Conservation (phyloP, 2,329 filamentous ascomycete species). For the Trichoderma sp. region DNA sequence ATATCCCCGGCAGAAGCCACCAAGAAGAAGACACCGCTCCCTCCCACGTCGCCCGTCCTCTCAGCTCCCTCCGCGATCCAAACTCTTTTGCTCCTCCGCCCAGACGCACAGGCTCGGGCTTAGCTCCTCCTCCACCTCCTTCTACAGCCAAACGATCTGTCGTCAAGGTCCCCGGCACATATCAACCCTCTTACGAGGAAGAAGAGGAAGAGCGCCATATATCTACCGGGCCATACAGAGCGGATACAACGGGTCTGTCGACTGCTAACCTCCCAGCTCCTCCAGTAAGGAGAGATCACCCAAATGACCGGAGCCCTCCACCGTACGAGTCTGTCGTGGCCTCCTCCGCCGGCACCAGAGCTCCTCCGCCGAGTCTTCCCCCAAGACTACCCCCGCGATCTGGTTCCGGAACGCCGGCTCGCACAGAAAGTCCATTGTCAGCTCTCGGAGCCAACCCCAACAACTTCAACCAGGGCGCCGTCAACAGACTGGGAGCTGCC, state of each 20-base stretch:
- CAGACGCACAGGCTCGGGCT: constrained; percentile 55
- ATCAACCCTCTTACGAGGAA: constrained; percentile 31
- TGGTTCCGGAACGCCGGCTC: constrained; percentile 30
- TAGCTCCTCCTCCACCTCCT: constrained; percentile 35
- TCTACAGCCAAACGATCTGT: constrained; percentile 36
- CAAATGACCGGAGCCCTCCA: constrained; percentile 40
- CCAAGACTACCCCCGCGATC: constrained; percentile 63
- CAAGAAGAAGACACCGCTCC: constrained; percentile 38
- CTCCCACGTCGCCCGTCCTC: constrained; percentile 57
- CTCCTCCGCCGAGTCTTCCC: constrained; percentile 66
- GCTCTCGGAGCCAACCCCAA: constrained; percentile 39
- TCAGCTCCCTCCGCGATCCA: constrained; percentile 75
- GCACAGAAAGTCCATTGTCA: constrained; percentile 33
- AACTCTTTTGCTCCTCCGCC: constrained; percentile 80
- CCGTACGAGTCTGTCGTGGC: constrained; percentile 39
- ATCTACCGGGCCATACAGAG: constrained; percentile 61
- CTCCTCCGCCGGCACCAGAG: constrained; percentile 34
- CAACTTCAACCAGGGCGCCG: constrained; percentile 59
- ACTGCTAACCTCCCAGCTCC: constrained; percentile 73
- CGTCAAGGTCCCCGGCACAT: constrained; percentile 41
- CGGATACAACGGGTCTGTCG: constrained; percentile 71
- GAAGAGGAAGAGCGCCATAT: constrained; percentile 52
- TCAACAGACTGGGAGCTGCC: constrained; percentile 69
- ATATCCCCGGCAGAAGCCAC: constrained; percentile 42
- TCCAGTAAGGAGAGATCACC: constrained; percentile 58